Conservation (phyloP, 2,329 filamentous ascomycete genomes). For the Eurotiales sp. region DNA sequence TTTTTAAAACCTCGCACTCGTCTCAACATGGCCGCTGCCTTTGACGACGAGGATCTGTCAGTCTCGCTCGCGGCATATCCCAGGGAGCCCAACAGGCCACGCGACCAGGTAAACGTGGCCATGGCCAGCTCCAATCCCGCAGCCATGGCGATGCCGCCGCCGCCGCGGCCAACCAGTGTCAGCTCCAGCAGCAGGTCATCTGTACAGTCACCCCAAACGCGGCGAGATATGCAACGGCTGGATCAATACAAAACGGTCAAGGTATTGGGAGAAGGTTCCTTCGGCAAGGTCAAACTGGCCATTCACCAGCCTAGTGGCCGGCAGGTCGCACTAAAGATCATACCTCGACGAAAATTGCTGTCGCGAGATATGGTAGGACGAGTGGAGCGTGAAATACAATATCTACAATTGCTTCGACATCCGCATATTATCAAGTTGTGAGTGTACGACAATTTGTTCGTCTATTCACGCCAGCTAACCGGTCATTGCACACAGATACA, state of each 20-base stretch:
- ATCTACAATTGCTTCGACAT: slow-evolving; percentile 89
- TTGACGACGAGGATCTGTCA: slow-evolving; percentile 79
- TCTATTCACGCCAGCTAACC: slow-evolving; percentile 18
- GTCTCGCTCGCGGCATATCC: slow-evolving; percentile 57
- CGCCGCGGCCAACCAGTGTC: slow-evolving; percentile 27
- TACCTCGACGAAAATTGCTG: slow-evolving; percentile 90
- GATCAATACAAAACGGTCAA: slow-evolving; percentile 87
- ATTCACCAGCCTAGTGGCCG: slow-evolving; percentile 88
- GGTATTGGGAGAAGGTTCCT: slow-evolving; percentile 92
- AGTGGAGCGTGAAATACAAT: slow-evolving; percentile 97
- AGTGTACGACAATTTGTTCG: slow-evolving; percentile 26
- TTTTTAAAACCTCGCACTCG: too few relatives aligned
- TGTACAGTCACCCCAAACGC: slow-evolving; percentile 45
- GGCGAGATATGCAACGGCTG: slow-evolving; percentile 71
- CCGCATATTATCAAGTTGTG: slow-evolving; percentile 99
- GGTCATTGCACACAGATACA: slow-evolving; percentile 59
- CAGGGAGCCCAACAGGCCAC: slow-evolving; percentile 23
- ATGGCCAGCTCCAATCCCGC: slow-evolving; percentile 26
- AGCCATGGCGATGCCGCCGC: slow-evolving; percentile 37
- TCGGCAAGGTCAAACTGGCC: slow-evolving; percentile 97
- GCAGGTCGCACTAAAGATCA: slow-evolving; percentile 97
- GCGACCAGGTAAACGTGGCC: slow-evolving; percentile 24
- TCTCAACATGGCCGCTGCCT: slow-evolving; percentile 41
- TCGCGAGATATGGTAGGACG: slow-evolving; percentile 97
- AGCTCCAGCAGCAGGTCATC: slow-evolving; percentile 14